These are phyloP conservation scores for Botryotinia globosa DNA, from an alignment of 2,329 filamentous ascomycete genomes.

Conservation along the genomic window DNA sequence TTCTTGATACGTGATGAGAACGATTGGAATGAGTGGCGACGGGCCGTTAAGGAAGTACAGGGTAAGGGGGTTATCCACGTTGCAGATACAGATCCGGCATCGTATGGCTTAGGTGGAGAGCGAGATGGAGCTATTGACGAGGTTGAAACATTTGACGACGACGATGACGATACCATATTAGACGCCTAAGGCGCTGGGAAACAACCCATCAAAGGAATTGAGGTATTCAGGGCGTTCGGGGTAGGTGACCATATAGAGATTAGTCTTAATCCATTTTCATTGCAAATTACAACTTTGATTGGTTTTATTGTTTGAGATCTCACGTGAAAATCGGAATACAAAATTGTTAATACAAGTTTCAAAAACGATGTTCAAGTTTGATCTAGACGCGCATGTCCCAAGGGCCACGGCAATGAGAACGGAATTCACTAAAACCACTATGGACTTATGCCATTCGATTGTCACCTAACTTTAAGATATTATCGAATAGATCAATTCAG, in stretches of 20 bases:
- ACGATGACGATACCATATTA: constrained; percentile 45
- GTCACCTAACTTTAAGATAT: not conserved
- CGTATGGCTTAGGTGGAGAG: constrained; percentile 53
- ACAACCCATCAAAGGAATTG: not conserved
- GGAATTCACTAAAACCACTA: not conserved
- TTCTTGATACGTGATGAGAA: constrained; percentile 80
- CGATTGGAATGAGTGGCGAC: constrained; percentile 83
- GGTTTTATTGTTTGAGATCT: not conserved
- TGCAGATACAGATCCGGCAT: constrained; percentile 64
- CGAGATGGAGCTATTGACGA: constrained; percentile 78
- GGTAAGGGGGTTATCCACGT: constrained; percentile 87
- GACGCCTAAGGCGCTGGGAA: constrained; percentile 22
- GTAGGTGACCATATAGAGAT: constrained; percentile 6
- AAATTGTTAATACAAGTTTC: not conserved
- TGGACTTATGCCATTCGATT: not conserved
- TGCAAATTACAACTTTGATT: not conserved
- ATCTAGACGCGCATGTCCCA: not conserved
- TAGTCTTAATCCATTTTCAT: not conserved
- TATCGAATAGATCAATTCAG: not conserved
- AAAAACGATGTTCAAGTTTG: not conserved
- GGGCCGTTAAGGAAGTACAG: constrained; percentile 68
- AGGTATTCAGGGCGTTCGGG: constrained; percentile 4
- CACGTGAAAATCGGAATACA: not conserved
- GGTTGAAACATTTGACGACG: constrained; percentile 79
- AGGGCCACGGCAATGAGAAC: not conserved